These are phyloP conservation scores for Ophiobolus disseminans DNA, from an alignment of 2,329 filamentous ascomycete genomes.

Conservation along the genomic window DNA sequence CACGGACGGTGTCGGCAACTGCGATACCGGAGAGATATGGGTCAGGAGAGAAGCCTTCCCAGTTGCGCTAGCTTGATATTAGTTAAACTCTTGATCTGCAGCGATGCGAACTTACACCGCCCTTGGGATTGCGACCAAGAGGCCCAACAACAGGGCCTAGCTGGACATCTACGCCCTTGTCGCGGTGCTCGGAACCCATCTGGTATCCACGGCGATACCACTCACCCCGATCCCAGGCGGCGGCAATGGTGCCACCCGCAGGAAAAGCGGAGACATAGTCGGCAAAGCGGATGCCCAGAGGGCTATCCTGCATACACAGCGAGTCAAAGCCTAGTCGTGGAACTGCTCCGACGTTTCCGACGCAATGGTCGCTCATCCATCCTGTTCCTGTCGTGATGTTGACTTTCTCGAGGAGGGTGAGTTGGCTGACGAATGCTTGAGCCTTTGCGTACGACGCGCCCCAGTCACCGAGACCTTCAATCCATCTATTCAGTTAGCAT, in stretches of 20 bases:
- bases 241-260: constrained; percentile 77
- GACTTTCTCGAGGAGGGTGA: constrained; percentile 89
- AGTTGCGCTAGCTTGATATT: constrained; percentile 30
- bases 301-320: constrained; percentile 87
- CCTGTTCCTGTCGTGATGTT: constrained; percentile 92
- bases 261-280: constrained; percentile 86
- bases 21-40: constrained; percentile 76
- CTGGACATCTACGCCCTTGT: constrained; percentile 76
- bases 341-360: constrained; percentile 75
- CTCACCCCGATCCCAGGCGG: constrained; percentile 79
- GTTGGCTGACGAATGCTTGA: constrained; percentile 77
- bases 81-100: not conserved
- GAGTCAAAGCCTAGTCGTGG: constrained; percentile 73
- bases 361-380: constrained; percentile 61
- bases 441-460: constrained; percentile 77
- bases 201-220: constrained; percentile 72
- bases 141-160: constrained; percentile 81
- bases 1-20: constrained; percentile 75
- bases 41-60: constrained; percentile 69
- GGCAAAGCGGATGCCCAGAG: constrained; percentile 76
- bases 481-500: constrained; percentile 63
- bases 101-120: constrained; percentile 63
- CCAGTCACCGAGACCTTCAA: constrained; percentile 75
- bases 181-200: constrained; percentile 77
- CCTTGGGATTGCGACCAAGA: constrained; percentile 71